phyloP scores from a whole-genome alignment of 2,329 filamentous ascomycete species.

The Sarocladiaceae sp. region DNA sequence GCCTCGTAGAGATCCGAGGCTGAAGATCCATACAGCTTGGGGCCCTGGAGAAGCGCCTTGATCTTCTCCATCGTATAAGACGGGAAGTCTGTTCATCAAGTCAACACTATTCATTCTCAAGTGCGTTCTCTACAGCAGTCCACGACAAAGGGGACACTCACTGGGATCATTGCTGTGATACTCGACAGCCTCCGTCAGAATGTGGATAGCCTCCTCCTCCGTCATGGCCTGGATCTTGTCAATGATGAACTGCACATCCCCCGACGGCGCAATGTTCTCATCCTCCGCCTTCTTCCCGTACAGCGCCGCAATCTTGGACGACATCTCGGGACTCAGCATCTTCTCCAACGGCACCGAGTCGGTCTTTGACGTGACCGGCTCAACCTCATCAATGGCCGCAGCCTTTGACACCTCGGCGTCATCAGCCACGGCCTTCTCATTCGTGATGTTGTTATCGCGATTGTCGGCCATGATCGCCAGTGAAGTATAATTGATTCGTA shows the following conservation, averaged over 20 bases:
- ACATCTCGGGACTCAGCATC: background rate
- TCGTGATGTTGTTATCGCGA: background rate
- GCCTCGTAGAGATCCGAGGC: constrained; percentile 16
- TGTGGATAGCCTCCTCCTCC: constrained; percentile 34
- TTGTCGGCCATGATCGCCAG: background rate
- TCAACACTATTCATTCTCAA: background rate
- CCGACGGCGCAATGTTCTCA: background rate
- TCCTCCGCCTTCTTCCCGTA: constrained; percentile 8
- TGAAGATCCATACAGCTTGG: constrained; percentile 28
- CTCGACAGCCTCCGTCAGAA: constrained; percentile 28
- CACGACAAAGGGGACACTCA: background rate
- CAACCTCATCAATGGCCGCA: background rate
- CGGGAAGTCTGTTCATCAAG: constrained; percentile 32
- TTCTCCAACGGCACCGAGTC: background rate
- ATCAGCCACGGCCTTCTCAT: background rate
- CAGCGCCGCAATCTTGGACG: background rate
- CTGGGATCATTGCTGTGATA: constrained; percentile 32
- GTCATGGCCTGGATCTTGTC: constrained; percentile 35
- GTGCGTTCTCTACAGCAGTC: background rate
- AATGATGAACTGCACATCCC: constrained; percentile 25
- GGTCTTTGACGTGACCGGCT: background rate
- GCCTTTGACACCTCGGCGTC: background rate
- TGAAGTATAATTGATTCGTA: too few species aligned
- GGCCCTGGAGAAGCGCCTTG: constrained; percentile 28
- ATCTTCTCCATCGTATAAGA: constrained; percentile 35